Percentiles rank a stretch among this genome's conserved stretches.
These are phyloP conservation scores for Suhomyces vadensis DNA, from an alignment of 805 yeast species.

Conservation along the genomic window DNA sequence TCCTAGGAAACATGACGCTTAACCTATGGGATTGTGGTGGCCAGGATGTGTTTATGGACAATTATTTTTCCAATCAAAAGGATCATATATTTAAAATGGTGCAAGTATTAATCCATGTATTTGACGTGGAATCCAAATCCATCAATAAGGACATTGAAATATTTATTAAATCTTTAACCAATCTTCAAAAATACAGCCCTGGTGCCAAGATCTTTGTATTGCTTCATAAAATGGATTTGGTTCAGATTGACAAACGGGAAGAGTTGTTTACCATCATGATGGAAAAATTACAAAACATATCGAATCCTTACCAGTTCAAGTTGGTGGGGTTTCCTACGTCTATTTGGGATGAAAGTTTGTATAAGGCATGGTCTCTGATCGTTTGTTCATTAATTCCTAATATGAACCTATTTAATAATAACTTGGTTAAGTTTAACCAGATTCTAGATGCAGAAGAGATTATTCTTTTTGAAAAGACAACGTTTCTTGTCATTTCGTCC, in stretches of 20 bases:
- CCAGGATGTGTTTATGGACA: conserved; percentile 95
- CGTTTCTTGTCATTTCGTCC: conserved; percentile 78
- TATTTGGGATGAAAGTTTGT: conserved; percentile 94
- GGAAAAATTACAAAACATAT: conserved; percentile 73
- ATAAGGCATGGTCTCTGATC: conserved; percentile 96
- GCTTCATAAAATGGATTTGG: conserved; percentile 94
- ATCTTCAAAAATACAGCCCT: conserved; percentile 81
- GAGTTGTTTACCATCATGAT: conserved; percentile 84
- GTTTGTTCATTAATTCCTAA: conserved; percentile 95
- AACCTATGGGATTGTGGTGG: conserved; percentile 99
- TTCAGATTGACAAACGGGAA: conserved; percentile 80
- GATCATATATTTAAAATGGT: conserved; percentile 95
- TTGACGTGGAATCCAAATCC: conserved; percentile 92
- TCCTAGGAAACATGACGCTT: conserved; percentile 91
- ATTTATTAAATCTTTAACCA: conserved; percentile 78
- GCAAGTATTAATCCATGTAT: conserved; percentile 92
- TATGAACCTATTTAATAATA: conserved; percentile 74
- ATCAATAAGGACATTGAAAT: conserved; percentile 92
- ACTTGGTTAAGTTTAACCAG: conserved; percentile 68
- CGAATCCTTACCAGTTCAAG: conserved; percentile 63
- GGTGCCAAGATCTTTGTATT: conserved; percentile 88
- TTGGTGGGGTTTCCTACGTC: conserved; percentile 90
- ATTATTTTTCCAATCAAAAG: conserved; percentile 81
- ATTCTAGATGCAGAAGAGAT: conserved; percentile 85
- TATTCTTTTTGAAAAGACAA: conserved; percentile 88